Base-by-base conservation (phyloP, 2,329 filamentous ascomycete genomes). In the Alternaria arbusti region DNA sequence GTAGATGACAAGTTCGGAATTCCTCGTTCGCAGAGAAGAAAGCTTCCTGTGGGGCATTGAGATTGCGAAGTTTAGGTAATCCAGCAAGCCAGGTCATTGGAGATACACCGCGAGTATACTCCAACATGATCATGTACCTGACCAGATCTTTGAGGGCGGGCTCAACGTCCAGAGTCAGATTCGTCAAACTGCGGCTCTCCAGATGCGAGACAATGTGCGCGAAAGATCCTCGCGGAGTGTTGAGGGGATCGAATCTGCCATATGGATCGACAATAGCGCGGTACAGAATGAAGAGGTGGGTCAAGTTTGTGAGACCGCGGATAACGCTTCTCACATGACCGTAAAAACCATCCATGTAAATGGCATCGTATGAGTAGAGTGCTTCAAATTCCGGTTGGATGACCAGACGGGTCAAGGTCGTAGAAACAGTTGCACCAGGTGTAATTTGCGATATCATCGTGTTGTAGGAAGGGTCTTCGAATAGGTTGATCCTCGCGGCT, bases 241-340 rank as follows among this genome's bases (percentile, higher is more conserved):
- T 32, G 12, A 0, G 13, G 3, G 30, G 30, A 32, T 15, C 1
- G 30, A 32, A 32, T 0, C 0, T 1, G 36, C 2, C 36, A 5
- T 17, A 11, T 40, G 36, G 3, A 1, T 40, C 36, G 36, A 17
- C 0, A 40, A 17, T 0, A 40, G n/a, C 10, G 15, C n/a, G 15
- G 36, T 40, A 40, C 4, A 40, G 36, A 40, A 40, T 40, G n/a
- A 40, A 40, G 1, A 40, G 36, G 36, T 40, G 36, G 36, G 36
- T 40, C n/a, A 40, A 40, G 36, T 40, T 17, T 40, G 36, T 17
- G 17, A 40, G 36, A 6, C 36, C 36, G 2, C 36, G 9, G 5
- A 40, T n/a, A 40, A 40, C n/a, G 36, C 36, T 40, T 17, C 36
- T 40, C 4, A 40, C 11, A 1, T 40, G 36, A 11, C n/a, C 36